Evolutionary conservation across 2,329 filamentous ascomycete species (phyloP).

Genomic region (Aspergillus caelatus): DNA sequence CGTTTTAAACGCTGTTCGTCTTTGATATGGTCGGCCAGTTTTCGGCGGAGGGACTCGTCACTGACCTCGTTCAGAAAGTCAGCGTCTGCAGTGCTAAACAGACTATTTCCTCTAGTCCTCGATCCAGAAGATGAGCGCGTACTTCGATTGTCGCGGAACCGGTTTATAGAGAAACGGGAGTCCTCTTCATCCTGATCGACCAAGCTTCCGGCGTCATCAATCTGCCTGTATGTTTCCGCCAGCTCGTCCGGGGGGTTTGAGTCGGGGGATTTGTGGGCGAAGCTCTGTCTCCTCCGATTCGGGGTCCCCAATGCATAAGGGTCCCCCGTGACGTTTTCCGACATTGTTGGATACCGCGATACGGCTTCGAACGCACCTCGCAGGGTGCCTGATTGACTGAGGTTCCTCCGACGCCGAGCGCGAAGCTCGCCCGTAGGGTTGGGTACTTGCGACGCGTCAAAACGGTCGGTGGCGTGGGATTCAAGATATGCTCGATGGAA

Average conservation of each 20-base stretch:
- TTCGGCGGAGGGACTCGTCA: slow-evolving; percentile 38
- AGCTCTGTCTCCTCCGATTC: slow-evolving; percentile 32
- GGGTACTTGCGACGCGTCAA: slow-evolving; percentile 32
- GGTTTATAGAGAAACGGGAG: slow-evolving; percentile 12
- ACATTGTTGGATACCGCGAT: slow-evolving; percentile 32
- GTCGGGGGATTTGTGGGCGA: slow-evolving; percentile 33
- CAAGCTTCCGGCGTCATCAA: slow-evolving; percentile 42
- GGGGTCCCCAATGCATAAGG: slow-evolving; percentile 26
- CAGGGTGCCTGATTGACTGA: slow-evolving; percentile 41
- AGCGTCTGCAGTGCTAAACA: slow-evolving; percentile 31
- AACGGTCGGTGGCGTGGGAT: slow-evolving; percentile 28
- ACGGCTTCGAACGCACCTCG: slow-evolving; percentile 43
- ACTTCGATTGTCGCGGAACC: slow-evolving; percentile 20
- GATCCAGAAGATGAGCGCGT: slow-evolving; percentile 30
- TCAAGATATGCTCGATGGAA: slow-evolving; percentile 33
- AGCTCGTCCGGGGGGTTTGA: slow-evolving; percentile 44
- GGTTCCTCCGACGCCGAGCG: slow-evolving; percentile 33
- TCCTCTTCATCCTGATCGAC: slow-evolving; percentile 38
- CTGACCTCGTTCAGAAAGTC: slow-evolving; percentile 38
- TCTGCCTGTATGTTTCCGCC: slow-evolving; percentile 42
- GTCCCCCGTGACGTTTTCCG: slow-evolving; percentile 22
- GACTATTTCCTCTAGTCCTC: slow-evolving; percentile 21
- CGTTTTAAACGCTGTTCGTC: slow-evolving; percentile 44
- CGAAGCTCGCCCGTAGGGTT: slow-evolving; percentile 33
- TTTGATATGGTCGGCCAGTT: slow-evolving; percentile 36